phyloP scores from a whole-genome alignment of 2,329 filamentous ascomycete species.

The Aspergillus felis region DNA sequence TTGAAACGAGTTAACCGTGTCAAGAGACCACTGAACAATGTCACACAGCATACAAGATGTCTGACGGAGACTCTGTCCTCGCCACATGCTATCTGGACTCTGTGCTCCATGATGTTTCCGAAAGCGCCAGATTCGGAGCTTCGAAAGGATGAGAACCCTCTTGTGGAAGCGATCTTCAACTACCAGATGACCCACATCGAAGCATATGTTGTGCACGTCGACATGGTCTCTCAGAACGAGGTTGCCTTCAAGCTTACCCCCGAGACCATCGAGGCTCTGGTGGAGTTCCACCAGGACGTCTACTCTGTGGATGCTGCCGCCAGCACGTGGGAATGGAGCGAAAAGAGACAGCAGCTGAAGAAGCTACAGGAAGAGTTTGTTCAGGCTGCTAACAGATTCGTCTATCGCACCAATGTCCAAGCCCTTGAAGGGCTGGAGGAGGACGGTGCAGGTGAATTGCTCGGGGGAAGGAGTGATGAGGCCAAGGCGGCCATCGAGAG shows the following conservation, averaged over 20 bases:
- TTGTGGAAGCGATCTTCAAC: conserved; percentile 85
- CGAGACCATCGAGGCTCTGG: conserved; percentile 87
- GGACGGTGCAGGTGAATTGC: conserved; percentile 88
- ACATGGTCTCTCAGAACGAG: conserved; percentile 97
- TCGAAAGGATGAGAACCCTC: conserved; percentile 72
- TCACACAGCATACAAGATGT: conserved; percentile 91
- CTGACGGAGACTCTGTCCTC: conserved; percentile 92
- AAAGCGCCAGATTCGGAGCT: conserved; percentile 84
- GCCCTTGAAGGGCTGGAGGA: conserved; percentile 95
- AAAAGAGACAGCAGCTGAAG: conserved; percentile 94
- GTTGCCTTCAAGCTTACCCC: conserved; percentile 96
- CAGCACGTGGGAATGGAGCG: conserved; percentile 88
- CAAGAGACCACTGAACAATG: conserved; percentile 95
- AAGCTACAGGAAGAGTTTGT: conserved; percentile 96
- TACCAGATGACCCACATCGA: conserved; percentile 91
- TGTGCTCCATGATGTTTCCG: conserved; percentile 87
- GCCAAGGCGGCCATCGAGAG: conserved; percentile 83
- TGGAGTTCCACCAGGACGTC: conserved; percentile 94
- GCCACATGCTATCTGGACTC: conserved; percentile 85
- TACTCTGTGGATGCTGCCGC: conserved; percentile 88
- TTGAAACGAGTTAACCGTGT: conserved; percentile 95
- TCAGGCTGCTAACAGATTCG: conserved; percentile 94
- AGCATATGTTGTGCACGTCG: conserved; percentile 97
- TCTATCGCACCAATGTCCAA: conserved; percentile 82
- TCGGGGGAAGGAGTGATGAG: conserved; percentile 86